Percentiles rank a stretch among this genome's conserved stretches.
phyloP scores from a whole-genome alignment of 352 stramenopile species.

The Aphanomyces astaci region DNA sequence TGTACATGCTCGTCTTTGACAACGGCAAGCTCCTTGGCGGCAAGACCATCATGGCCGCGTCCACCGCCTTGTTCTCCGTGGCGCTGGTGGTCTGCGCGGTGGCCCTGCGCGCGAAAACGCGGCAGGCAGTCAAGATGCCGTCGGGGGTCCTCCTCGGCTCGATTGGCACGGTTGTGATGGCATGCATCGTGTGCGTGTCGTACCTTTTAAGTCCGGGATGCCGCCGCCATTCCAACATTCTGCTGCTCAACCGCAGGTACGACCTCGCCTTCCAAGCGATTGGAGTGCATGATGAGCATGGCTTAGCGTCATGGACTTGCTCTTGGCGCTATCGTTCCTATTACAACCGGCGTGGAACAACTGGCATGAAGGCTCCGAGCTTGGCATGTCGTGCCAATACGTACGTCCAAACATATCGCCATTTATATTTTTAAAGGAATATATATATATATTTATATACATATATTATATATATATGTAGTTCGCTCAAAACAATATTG shows the following conservation, averaged over 20 bases:
- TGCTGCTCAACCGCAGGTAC: slow-evolving; percentile 51
- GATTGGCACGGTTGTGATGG: slow-evolving; percentile 51
- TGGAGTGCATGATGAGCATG: neutral
- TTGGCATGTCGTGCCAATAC: slow-evolving; percentile 41
- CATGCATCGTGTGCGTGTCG: slow-evolving; percentile 38
- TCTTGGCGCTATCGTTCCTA: slow-evolving; percentile 56
- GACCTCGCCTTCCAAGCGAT: neutral
- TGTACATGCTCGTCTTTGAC: slow-evolving; percentile 9
- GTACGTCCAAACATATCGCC: slow-evolving; percentile 22
- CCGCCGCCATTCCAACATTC: slow-evolving; percentile 58
- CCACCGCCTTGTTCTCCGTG: slow-evolving; percentile 36
- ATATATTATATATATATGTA: too few species aligned
- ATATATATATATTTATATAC: too few species aligned
- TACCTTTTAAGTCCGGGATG: slow-evolving; percentile 50
- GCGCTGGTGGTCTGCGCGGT: slow-evolving; percentile 40
- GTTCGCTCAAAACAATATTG: too few species aligned
- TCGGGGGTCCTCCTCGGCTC: slow-evolving; percentile 55
- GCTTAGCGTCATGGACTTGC: slow-evolving; percentile 39
- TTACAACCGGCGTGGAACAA: slow-evolving; percentile 54
- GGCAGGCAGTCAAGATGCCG: slow-evolving; percentile 42
- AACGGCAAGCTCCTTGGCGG: neutral
- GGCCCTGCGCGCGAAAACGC: slow-evolving; percentile 38
- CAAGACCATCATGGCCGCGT: slow-evolving; percentile 28
- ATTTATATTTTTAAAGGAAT: too few species aligned
- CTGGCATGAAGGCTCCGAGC: slow-evolving; percentile 33